Evolutionary conservation across 2,329 filamentous ascomycete species (phyloP).

Genomic region (Pezicula radicicola): DNA sequence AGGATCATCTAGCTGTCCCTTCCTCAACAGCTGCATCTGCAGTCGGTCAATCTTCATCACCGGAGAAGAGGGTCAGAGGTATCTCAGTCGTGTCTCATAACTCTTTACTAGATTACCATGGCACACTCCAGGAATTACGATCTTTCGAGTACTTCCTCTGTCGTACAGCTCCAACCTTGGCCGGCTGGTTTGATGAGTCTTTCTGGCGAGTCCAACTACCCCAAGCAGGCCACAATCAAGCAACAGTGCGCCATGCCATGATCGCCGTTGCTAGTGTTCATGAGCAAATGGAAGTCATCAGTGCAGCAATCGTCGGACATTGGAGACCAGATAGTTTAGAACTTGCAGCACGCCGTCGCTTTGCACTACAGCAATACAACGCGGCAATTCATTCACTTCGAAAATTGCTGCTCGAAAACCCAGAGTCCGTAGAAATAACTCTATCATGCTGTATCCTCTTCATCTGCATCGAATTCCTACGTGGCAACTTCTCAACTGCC

Average conservation of each 20-base stretch:
- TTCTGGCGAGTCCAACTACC: constrained; percentile 33
- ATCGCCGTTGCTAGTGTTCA: constrained; percentile 36
- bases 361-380: constrained; percentile 42
- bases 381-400: constrained; percentile 41
- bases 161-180: constrained; percentile 37
- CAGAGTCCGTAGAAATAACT: constrained; percentile 29
- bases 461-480: constrained; percentile 52
- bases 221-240: constrained; percentile 29
- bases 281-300: constrained; percentile 30
- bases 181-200: constrained; percentile 30
- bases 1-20: background rate
- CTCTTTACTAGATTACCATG: constrained; percentile 34
- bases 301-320: constrained; percentile 4
- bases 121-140: constrained; percentile 23
- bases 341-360: constrained; percentile 25
- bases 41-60: constrained; percentile 11
- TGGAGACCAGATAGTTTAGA: background rate
- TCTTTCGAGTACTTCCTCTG: constrained; percentile 46
- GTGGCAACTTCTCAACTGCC: constrained; percentile 43
- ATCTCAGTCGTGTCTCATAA: constrained; percentile 35
- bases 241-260: constrained; percentile 33
- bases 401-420: constrained; percentile 29
- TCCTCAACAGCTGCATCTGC: too few species aligned
- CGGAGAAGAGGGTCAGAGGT: constrained; percentile 26
- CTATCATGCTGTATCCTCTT: constrained; percentile 48